phyloP scores from a whole-genome alignment of 495 filamentous ascomycete species.

The Penicillium verhagenii region DNA sequence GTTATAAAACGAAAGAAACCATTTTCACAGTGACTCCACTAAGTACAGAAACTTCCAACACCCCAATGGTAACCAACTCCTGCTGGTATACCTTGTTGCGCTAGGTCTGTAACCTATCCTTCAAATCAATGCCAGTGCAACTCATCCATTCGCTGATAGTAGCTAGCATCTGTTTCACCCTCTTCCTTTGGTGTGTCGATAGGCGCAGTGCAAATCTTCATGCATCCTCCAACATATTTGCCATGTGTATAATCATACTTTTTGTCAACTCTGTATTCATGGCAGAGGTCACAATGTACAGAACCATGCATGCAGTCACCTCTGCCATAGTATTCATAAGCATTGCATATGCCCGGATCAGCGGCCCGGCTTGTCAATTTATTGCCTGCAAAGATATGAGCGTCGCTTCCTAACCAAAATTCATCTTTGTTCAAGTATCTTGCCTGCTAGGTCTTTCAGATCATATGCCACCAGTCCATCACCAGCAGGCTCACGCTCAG shows the following conservation, averaged over 20 bases:
- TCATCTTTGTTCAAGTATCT: not conserved
- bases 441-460: not conserved
- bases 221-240: not conserved
- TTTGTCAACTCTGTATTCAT: not conserved
- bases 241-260: not conserved
- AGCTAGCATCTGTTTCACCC: conserved; percentile 2
- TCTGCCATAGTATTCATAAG: too few species aligned
- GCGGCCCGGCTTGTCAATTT: too few species aligned
- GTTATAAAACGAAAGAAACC: too few species aligned
- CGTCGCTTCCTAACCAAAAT: not conserved
- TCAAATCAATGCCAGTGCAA: not conserved
- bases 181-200: conserved; percentile 3
- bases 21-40: too few species aligned
- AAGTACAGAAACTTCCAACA: too few species aligned
- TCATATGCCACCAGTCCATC: conserved; percentile 18
- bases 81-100: too few species aligned
- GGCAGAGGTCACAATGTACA: not conserved
- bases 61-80: too few species aligned
- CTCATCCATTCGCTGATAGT: not conserved
- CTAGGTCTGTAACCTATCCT: too few species aligned
- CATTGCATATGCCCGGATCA: too few species aligned
- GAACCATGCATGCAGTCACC: too few species aligned
- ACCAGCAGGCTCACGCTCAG: conserved; percentile 13
- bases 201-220: not conserved
- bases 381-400: not conserved